Percentiles rank a stretch among this genome's conserved stretches.
These are phyloP conservation scores for Euphrasia confusa DNA, from an alignment of 257 asterid genomes.

Conservation along the genomic window DNA sequence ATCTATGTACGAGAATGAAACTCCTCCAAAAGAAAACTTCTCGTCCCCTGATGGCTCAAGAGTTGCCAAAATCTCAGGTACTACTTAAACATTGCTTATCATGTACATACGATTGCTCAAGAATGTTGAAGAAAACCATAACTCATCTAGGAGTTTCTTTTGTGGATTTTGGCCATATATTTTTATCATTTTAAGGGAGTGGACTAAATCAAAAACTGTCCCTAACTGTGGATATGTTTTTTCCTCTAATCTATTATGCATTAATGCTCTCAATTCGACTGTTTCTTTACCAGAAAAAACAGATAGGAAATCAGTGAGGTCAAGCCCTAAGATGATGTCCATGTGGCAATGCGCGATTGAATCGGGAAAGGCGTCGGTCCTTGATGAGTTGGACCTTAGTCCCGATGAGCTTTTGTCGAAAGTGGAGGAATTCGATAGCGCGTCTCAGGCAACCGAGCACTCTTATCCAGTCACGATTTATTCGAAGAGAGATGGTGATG, in stretches of 20 bases:
- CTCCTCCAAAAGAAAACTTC: slow-evolving; percentile 32
- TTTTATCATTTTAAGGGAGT: no score
- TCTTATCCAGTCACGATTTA: slow-evolving; percentile 63
- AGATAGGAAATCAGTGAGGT: slow-evolving; percentile 30
- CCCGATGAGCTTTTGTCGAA: slow-evolving; percentile 71
- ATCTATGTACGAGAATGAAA: slow-evolving; percentile 43
- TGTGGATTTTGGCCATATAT: no score
- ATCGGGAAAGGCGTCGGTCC: slow-evolving; percentile 67
- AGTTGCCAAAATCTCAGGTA: slow-evolving; percentile 42
- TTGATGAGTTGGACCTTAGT: slow-evolving; percentile 46
- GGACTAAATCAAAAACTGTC: no score
- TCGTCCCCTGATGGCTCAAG: slow-evolving; percentile 27
- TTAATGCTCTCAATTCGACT: no score
- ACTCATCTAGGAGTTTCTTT: no score
- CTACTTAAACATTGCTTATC: background rate
- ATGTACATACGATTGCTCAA: background rate
- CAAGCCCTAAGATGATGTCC: slow-evolving; percentile 74
- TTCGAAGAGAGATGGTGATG: slow-evolving; percentile 26
- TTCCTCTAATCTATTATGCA: no score
- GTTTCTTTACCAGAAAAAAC: slow-evolving; percentile 9
- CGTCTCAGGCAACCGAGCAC: slow-evolving; percentile 61
- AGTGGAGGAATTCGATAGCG: slow-evolving; percentile 71
- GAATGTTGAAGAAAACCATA: no score
- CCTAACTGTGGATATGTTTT: no score
- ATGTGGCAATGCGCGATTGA: slow-evolving; percentile 69